Conservation (phyloP, 495 filamentous ascomycete genomes). For the Aspergillus coremiiformis region DNA sequence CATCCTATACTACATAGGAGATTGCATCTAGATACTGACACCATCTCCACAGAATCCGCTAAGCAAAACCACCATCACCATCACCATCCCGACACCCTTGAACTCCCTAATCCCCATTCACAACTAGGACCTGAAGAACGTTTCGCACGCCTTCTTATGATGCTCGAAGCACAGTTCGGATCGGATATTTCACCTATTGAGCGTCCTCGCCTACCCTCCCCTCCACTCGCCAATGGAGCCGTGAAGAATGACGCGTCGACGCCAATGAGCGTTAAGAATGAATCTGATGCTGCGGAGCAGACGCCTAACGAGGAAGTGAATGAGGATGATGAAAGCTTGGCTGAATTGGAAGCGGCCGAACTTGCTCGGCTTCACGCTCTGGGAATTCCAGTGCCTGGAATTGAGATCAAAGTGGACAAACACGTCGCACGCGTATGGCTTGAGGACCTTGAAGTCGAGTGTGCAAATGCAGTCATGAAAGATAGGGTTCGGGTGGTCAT, state of each 20-base stretch:
- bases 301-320: conserved; percentile 19
- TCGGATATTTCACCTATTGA: conserved; percentile 65
- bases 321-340: conserved; percentile 39
- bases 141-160: conserved; percentile 79
- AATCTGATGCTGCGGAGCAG: conserved; percentile 17
- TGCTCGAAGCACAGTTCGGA: conserved; percentile 95
- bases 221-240: conserved; percentile 32
- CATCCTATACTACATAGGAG: background rate
- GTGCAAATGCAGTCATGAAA: conserved; percentile 59
- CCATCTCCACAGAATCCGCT: conserved; percentile 41
- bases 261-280: conserved; percentile 8
- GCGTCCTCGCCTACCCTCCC: conserved; percentile 48
- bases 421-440: conserved; percentile 85
- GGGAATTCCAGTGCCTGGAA: conserved; percentile 80
- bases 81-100: conserved; percentile 37
- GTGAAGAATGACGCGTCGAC: conserved; percentile 22
- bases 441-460: conserved; percentile 85
- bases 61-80: conserved; percentile 51
- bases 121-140: conserved; percentile 63
- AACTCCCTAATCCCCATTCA: conserved; percentile 60
- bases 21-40: conserved; percentile 8
- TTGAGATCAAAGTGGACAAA: conserved; percentile 83
- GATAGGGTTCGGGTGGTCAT: conserved; percentile 83
- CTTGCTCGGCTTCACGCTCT: conserved; percentile 64
- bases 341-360: conserved; percentile 52